These are phyloP conservation scores for Tympanopsis confertula DNA, from an alignment of 2,329 filamentous ascomycete species.

Conservation along the genomic window DNA sequence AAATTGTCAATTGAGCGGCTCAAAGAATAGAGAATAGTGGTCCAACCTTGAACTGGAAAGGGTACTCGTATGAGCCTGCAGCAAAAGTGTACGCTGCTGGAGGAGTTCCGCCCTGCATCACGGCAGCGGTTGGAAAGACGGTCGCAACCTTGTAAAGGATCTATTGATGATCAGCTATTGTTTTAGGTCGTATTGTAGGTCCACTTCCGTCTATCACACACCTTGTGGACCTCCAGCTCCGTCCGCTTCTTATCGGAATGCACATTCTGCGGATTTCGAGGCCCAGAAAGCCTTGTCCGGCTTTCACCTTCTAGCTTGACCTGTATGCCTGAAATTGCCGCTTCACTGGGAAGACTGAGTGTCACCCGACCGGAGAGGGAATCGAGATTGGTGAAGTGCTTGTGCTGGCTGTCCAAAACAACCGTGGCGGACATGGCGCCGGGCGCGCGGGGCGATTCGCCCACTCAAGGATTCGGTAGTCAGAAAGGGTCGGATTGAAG, in stretches of 20 bases:
- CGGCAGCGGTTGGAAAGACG: conserved; percentile 28
- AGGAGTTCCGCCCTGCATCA: conserved; percentile 20
- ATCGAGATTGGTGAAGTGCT: conserved; percentile 34
- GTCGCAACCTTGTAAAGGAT: conserved; percentile 32
- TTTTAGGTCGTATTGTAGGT: not conserved
- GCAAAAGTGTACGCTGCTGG: conserved; percentile 27
- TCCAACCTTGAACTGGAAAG: conserved; percentile 32
- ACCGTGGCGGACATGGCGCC: conserved; percentile 30
- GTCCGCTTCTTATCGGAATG: conserved; percentile 30
- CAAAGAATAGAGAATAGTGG: not conserved
- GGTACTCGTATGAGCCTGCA: conserved; percentile 31
- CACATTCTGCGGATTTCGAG: conserved; percentile 20
- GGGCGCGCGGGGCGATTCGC: too few species aligned
- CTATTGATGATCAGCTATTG: conserved; percentile 10
- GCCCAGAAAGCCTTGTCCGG: conserved; percentile 25
- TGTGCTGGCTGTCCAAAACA: conserved; percentile 25
- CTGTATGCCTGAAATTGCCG: conserved; percentile 28
- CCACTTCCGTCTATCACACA: conserved; percentile 10
- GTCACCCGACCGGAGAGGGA: conserved; percentile 28
- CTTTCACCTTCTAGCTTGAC: conserved; percentile 36
- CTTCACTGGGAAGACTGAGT: conserved; percentile 24
- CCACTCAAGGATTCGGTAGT: too few species aligned
- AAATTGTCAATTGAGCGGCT: conserved; percentile 1
- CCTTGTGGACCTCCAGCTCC: conserved; percentile 35
- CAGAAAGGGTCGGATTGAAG: too few species aligned